Evolutionary conservation across 2,329 filamentous ascomycete species (phyloP), one percentile per base, ranked within the genome.

Genomic region (Ophiocordyceps australis): DNA sequence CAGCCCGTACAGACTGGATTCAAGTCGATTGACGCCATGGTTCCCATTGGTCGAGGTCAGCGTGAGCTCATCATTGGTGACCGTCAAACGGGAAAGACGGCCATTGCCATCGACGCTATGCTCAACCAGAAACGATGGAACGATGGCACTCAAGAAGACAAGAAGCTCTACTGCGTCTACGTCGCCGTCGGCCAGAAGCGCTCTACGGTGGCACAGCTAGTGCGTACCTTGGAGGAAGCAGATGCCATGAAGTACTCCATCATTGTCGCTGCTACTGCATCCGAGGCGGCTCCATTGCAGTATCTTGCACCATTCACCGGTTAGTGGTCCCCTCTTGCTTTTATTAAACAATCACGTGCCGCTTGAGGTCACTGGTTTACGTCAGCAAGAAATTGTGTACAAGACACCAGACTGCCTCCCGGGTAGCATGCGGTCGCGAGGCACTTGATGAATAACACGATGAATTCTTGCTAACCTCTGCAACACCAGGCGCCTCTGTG

Each of bases 11-110:
- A 98, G 76, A 98, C 89, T 55, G 89, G 89, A 69, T 76, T 95
- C 47, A 98, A 98, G 74, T 93, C 82, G 46, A 71, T 98, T 65
- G 89, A 98, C 56, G 85, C 89, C 63, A 95, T 98, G 89, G 89
- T 98, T 46, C 89, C 89, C 49, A 94, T 98, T 48, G 89, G 89
- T 57, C 89, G 89, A 86, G 89, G 89, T 53, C 89, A 98, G 73
- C 89, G 89, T 86, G 89, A 98, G 70, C 67, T 98, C 73, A 95
- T 98, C 60, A 98, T 98, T 61, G 89, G 89, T 69, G 89, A 98
- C 57, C 89, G 89, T 83, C 89, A 98, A 66, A 98, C 89, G 47
- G 89, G 89, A 62, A 98, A 98, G 79, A 98, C 89, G 53, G 89
- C 89, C 49, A 86, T 98, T 54, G 86, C 78, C 49, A 81, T 98